Evolutionary conservation across 257 asterid species (phyloP).

Genomic region (Salvia rosmarinus): DNA sequence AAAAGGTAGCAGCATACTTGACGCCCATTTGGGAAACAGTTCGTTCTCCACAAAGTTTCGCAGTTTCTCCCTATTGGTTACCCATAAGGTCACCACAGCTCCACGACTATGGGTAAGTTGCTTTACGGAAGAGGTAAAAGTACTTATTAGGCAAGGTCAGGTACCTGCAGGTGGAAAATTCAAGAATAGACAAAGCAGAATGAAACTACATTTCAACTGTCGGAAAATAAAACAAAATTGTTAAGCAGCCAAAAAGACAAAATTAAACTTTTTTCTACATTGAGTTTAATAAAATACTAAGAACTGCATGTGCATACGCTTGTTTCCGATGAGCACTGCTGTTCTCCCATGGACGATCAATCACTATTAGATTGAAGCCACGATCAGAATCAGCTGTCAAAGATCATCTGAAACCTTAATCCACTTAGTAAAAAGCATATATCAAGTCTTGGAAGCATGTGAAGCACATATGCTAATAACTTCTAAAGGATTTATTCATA

Average conservation of each 20-base stretch:
- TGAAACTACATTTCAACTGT: background rate
- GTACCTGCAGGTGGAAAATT: slow-evolving; percentile 57
- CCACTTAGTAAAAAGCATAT: slow-evolving; percentile 10
- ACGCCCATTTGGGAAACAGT: slow-evolving; percentile 85
- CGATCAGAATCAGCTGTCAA: slow-evolving; percentile 67
- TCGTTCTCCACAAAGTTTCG: slow-evolving; percentile 81
- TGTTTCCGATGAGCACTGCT: slow-evolving; percentile 89
- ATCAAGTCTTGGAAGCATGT: background rate
- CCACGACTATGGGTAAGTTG: slow-evolving; percentile 73
- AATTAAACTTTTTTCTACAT: background rate
- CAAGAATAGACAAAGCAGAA: slow-evolving; percentile 13
- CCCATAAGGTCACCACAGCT: slow-evolving; percentile 90
- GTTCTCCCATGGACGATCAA: slow-evolving; percentile 99
- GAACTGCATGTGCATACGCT: slow-evolving; percentile 48
- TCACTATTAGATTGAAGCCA: slow-evolving; percentile 83
- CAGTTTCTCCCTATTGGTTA: slow-evolving; percentile 86
- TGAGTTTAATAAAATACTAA: slow-evolving; percentile 5
- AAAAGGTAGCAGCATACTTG: slow-evolving; percentile 65
- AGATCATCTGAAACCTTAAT: slow-evolving; percentile 31
- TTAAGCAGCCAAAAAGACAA: background rate
- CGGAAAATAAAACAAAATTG: background rate
- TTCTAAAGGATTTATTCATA: slow-evolving; percentile 3
- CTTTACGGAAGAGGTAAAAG: slow-evolving; percentile 86
- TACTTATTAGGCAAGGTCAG: slow-evolving; percentile 75
- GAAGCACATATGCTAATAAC: slow-evolving; percentile 11